Percentiles rank a stretch among this genome's conserved stretches.
Conservation (phyloP, 495 filamentous ascomycete species). For the Bacidia gigantensis region DNA sequence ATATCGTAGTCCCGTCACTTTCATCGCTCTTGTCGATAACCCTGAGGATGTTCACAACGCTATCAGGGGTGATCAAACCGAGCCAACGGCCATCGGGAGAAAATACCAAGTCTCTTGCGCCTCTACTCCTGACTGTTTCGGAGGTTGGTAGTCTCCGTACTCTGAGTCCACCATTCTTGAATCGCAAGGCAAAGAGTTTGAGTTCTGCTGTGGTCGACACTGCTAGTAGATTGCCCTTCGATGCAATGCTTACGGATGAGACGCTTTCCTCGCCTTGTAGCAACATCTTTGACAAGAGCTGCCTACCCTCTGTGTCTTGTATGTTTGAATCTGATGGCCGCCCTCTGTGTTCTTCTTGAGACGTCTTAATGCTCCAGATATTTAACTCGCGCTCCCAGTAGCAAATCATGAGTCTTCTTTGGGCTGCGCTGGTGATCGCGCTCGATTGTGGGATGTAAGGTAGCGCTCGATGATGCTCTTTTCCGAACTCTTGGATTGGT, state of each 20-base stretch:
- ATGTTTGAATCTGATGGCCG: background rate
- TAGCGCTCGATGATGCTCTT: conserved; percentile 66
- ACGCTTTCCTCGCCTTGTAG: conserved; percentile 68
- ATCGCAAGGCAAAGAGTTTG: conserved; percentile 59
- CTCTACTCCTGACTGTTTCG: conserved; percentile 31
- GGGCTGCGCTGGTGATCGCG: conserved; percentile 53
- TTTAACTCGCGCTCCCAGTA: conserved; percentile 88
- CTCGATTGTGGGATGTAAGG: conserved; percentile 67
- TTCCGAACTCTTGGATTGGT: conserved; percentile 66
- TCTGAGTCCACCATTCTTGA: conserved; percentile 40
- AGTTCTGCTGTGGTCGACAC: conserved; percentile 63
- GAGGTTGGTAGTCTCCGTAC: conserved; percentile 56
- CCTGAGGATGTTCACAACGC: conserved; percentile 33
- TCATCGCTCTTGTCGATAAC: conserved; percentile 25
- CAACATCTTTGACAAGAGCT: conserved; percentile 23
- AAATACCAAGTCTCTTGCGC: conserved; percentile 50
- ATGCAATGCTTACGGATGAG: conserved; percentile 59
- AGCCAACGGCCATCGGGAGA: conserved; percentile 43
- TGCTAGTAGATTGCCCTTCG: conserved; percentile 60
- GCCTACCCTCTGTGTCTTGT: conserved; percentile 16
- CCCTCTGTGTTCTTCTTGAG: background rate
- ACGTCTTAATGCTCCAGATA: conserved; percentile 48
- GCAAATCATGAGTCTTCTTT: conserved; percentile 61
- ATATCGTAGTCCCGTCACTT: conserved; percentile 29
- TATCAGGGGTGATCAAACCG: conserved; percentile 37